These are phyloP conservation scores for Pyronema domesticum DNA, from an alignment of 495 filamentous ascomycete species.

Conservation along the genomic window DNA sequence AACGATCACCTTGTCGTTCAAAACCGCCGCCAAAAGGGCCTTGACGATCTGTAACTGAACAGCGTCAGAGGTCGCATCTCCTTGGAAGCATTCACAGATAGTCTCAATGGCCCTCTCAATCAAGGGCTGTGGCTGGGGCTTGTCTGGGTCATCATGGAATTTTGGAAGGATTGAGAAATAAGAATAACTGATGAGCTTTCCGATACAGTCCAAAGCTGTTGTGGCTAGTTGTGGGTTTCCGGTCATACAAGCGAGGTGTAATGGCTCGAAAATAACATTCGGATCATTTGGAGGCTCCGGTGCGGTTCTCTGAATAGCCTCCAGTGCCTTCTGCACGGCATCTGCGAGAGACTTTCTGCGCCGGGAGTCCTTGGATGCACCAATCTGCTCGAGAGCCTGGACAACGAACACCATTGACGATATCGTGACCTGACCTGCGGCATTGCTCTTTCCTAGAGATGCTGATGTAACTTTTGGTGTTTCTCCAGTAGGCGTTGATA, in stretches of 20 bases:
- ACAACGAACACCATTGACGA: conserved; percentile 92
- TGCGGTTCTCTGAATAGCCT: conserved; percentile 61
- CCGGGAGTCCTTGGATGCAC: conserved; percentile 68
- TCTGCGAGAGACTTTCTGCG: conserved; percentile 65
- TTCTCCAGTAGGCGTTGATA: conserved; percentile 3
- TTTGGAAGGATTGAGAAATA: conserved; percentile 57
- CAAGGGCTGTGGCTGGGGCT: conserved; percentile 42
- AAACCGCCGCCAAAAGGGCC: conserved; percentile 78
- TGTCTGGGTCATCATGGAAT: conserved; percentile 17
- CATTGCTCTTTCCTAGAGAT: conserved; percentile 14
- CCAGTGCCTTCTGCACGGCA: conserved; percentile 58
- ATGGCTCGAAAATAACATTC: conserved; percentile 74
- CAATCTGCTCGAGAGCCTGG: conserved; percentile 77
- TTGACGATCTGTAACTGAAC: conserved; percentile 97
- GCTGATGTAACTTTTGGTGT: conserved; percentile 11
- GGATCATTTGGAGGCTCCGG: conserved; percentile 54
- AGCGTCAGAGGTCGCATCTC: conserved; percentile 74
- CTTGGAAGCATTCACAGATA: conserved; percentile 97
- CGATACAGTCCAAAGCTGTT: conserved; percentile 89
- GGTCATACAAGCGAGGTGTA: conserved; percentile 72
- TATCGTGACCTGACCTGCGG: conserved; percentile 40
- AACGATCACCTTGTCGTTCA: conserved; percentile 96
- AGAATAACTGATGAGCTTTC: conserved; percentile 94
- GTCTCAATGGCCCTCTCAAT: conserved; percentile 98
- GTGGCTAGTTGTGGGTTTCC: conserved; percentile 68